These are phyloP conservation scores for Takashimella koratensis DNA, from an alignment of 1,284 basidiomycete species.

Conservation along the genomic window DNA sequence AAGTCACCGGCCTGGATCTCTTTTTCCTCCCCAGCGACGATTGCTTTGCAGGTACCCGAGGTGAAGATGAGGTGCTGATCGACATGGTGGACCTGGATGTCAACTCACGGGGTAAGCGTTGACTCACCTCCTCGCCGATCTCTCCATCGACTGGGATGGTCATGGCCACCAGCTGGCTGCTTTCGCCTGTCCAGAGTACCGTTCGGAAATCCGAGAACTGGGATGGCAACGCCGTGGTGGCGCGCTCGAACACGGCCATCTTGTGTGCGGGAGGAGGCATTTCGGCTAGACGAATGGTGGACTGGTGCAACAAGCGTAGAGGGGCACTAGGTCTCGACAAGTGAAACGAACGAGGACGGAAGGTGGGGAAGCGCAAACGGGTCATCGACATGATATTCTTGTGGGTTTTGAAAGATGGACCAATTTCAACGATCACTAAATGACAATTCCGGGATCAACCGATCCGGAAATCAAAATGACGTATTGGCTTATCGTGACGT, in stretches of 20 bases:
- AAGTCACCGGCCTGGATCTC: slow-evolving; percentile 47
- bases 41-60: slow-evolving; percentile 41
- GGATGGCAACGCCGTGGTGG: slow-evolving; percentile 38
- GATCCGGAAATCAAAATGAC: too few relatives aligned
- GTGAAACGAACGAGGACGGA: too few relatives aligned
- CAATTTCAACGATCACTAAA: too few relatives aligned
- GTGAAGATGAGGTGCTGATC: slow-evolving; percentile 48
- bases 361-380: too few relatives aligned
- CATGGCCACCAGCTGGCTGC: slow-evolving; percentile 46
- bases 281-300: not conserved
- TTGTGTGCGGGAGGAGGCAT: slow-evolving; percentile 34
- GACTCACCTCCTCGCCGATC: slow-evolving; percentile 42
- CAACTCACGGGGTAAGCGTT: not conserved
- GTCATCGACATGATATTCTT: too few relatives aligned
- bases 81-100: slow-evolving; percentile 40
- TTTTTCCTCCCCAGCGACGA: slow-evolving; percentile 46
- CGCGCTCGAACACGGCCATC: slow-evolving; percentile 39
- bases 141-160: slow-evolving; percentile 49
- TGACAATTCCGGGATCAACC: too few relatives aligned
- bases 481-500: too few relatives aligned
- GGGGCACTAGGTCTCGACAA: too few relatives aligned
- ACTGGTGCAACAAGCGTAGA: not conserved
- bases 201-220: slow-evolving; percentile 44
- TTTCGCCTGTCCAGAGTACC: slow-evolving; percentile 46
- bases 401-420: too few relatives aligned